These are phyloP conservation scores for Plasmodium adleri DNA, from an alignment of 169 alveolate genomes.

Conservation along the genomic window DNA sequence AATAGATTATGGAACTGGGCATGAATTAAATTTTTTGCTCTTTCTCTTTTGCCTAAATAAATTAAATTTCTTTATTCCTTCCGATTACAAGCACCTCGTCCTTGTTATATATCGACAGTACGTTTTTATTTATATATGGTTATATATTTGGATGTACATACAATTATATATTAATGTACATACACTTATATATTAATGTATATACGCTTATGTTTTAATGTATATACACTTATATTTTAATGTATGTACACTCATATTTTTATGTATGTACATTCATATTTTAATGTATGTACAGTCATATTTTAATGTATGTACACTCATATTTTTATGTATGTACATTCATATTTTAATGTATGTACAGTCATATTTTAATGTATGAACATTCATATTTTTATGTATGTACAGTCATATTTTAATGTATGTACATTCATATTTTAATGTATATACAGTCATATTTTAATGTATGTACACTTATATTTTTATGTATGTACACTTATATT, in stretches of 20 bases:
- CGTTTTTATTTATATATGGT: background rate
- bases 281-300: too few relatives aligned
- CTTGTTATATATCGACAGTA: constrained; percentile 79
- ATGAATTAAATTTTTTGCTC: constrained; percentile 91
- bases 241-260: too few relatives aligned
- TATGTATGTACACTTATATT: background rate
- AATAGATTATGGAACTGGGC: constrained; percentile 99
- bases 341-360: too few relatives aligned
- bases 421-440: background rate
- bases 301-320: too few relatives aligned
- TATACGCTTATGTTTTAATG: too few relatives aligned
- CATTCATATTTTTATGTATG: too few relatives aligned
- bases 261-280: too few relatives aligned
- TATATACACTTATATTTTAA: too few relatives aligned
- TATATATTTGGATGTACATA: background rate
- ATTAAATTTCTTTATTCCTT: constrained; percentile 21
- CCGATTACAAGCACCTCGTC: constrained; percentile 77
- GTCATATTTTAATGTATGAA: too few relatives aligned
- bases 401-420: too few relatives aligned
- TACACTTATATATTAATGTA: background rate
- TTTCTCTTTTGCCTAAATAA: constrained; percentile 87
- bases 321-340: too few relatives aligned
- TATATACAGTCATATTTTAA: background rate
- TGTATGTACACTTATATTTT: too few relatives aligned
- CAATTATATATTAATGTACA: background rate